Evolutionary conservation across 2,329 filamentous ascomycete genomes (phyloP).

Genomic region (Stagonosporopsis tanaceti): DNA sequence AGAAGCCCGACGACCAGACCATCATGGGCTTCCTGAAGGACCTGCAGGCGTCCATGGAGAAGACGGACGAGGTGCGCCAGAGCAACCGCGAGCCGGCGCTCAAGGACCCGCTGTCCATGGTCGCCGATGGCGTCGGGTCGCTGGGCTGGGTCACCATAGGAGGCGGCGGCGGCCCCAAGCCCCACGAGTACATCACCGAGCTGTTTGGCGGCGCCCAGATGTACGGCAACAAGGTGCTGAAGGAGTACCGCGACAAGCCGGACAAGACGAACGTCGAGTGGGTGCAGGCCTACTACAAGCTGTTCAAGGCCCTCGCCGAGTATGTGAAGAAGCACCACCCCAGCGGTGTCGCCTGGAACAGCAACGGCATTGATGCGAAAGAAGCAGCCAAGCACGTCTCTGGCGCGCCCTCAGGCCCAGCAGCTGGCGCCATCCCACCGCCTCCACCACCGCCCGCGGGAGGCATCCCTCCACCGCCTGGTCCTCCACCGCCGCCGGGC

Average conservation of each 20-base stretch:
- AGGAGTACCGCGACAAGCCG: conserved; percentile 82
- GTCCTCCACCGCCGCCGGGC: conserved; percentile 69
- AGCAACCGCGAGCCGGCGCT: conserved; percentile 76
- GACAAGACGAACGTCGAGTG: conserved; percentile 82
- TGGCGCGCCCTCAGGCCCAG: conserved; percentile 48
- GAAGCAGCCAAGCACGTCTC: conserved; percentile 71
- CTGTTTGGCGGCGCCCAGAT: conserved; percentile 86
- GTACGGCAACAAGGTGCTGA: conserved; percentile 92
- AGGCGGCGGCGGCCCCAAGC: conserved; percentile 63
- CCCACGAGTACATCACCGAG: conserved; percentile 85
- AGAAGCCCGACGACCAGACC: conserved; percentile 80
- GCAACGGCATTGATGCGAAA: conserved; percentile 74
- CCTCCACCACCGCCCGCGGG: conserved; percentile 68
- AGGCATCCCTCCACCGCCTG: conserved; percentile 68
- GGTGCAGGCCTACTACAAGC: conserved; percentile 89
- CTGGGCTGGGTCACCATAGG: conserved; percentile 91
- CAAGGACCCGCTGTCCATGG: conserved; percentile 84
- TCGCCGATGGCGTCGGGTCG: conserved; percentile 88
- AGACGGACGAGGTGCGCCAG: conserved; percentile 82
- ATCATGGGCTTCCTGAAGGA: conserved; percentile 85
- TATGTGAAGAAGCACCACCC: conserved; percentile 87
- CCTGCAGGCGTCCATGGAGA: conserved; percentile 81
- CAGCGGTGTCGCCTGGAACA: conserved; percentile 86
- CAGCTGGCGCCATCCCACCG: conserved; percentile 71
- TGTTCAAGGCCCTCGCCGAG: conserved; percentile 82